These are phyloP conservation scores for Podospora didyma DNA, from an alignment of 495 filamentous ascomycete genomes.

Conservation along the genomic window DNA sequence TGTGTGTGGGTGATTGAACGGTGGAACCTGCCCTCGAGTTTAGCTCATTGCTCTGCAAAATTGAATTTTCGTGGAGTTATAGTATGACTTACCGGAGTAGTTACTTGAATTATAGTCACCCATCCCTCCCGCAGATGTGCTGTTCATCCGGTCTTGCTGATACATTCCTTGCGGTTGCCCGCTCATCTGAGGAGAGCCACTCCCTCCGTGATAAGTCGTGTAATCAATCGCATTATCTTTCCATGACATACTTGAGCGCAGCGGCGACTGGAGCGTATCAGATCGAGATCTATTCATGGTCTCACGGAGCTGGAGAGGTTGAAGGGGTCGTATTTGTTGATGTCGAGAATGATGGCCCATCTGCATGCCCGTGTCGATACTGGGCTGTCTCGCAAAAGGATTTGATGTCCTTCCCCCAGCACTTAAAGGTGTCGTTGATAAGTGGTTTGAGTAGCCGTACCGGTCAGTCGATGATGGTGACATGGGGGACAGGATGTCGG, in stretches of 20 bases:
- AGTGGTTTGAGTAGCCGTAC: constrained; percentile 48
- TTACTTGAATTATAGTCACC: constrained; percentile 47
- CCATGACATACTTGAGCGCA: constrained; percentile 60
- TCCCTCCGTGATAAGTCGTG: constrained; percentile 38
- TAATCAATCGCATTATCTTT: constrained; percentile 58
- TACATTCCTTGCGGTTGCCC: constrained; percentile 37
- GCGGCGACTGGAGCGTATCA: constrained; percentile 55
- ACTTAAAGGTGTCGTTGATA: constrained; percentile 42
- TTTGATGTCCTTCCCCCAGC: constrained; percentile 50
- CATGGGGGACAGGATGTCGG: constrained; percentile 52
- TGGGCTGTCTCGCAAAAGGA: constrained; percentile 50
- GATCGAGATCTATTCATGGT: constrained; percentile 55
- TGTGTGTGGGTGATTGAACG: constrained; percentile 44
- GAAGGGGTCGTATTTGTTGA: constrained; percentile 46
- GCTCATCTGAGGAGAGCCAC: constrained; percentile 41
- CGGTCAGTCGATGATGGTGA: constrained; percentile 49
- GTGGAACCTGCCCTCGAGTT: constrained; percentile 32
- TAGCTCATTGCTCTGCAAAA: neutral
- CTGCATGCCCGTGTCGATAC: constrained; percentile 41
- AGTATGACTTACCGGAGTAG: constrained; percentile 47
- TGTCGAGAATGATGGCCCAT: constrained; percentile 37
- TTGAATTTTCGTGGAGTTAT: neutral
- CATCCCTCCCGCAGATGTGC: constrained; percentile 20
- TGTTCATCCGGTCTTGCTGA: constrained; percentile 27
- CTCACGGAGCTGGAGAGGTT: constrained; percentile 57